A percentile compares a stretch with the other conserved stretches of the same genome.
These are phyloP conservation scores for Chlorella sp. DNA, from an alignment of 139 green algal species.

Conservation along the genomic window DNA sequence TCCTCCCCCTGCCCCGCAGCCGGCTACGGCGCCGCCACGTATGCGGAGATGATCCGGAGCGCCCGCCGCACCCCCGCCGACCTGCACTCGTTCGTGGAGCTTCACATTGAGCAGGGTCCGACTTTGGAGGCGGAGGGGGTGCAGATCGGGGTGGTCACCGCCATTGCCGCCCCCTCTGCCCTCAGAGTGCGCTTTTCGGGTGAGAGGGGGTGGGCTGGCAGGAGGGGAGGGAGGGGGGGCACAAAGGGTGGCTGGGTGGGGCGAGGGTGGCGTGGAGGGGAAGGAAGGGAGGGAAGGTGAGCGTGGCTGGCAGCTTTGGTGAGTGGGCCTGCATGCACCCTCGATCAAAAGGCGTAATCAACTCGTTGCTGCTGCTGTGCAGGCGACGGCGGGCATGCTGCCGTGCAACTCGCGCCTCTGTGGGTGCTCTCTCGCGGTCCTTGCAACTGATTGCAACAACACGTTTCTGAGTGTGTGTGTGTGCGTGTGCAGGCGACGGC, in stretches of 20 bases:
- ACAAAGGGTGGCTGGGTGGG: background rate
- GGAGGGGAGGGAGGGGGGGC: no score
- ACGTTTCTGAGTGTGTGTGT: no score
- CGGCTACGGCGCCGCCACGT: conserved; percentile 48
- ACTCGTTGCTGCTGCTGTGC: no score
- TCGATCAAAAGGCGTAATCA: no score
- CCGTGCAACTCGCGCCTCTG: background rate
- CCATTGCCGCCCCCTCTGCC: conserved; percentile 92
- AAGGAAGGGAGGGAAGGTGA: no score
- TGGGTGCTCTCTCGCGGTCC: no score
- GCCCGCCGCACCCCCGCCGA: background rate
- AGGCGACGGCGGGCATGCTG: background rate
- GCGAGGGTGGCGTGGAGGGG: no score
- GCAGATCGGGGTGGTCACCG: conserved; percentile 92
- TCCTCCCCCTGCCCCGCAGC: conserved; percentile 19
- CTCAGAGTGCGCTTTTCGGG: conserved; percentile 82
- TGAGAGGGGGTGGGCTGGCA: conserved; percentile 43
- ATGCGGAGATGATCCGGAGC: conserved; percentile 15
- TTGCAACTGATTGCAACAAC: no score
- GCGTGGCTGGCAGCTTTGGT: background rate
- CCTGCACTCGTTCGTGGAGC: conserved; percentile 90
- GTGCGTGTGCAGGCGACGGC: conserved; percentile 29
- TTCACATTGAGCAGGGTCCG: conserved; percentile 96
- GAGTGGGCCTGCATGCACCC: background rate
- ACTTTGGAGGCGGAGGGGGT: conserved; percentile 78